Evolutionary conservation across 169 alveolate genomes (phyloP), one percentile per base, ranked within the genome.

Genomic region (Plasmodium inui): DNA sequence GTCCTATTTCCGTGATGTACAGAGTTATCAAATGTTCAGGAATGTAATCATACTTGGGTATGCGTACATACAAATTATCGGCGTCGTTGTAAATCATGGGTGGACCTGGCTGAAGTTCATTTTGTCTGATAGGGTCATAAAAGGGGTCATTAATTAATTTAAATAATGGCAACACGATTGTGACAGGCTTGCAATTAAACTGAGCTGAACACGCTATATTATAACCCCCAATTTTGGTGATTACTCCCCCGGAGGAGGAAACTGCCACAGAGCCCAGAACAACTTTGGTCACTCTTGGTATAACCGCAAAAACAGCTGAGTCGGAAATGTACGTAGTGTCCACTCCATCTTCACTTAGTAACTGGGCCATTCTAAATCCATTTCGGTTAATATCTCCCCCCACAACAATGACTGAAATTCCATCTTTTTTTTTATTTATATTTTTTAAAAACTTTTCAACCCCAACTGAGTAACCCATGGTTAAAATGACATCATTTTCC

Each of bases 401-500:
- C 14, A 88, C 94, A 55, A 88, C 94, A 53, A 88, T 88, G 17
- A 88, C 88, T 17, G 94, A 88, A 34, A 88, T 88, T 78, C 94
- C 94, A 57, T 88, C 94, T 88, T 88, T 88, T 78, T 88, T 88
- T 88, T 88, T 88, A 80, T 88, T 88, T 34, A 88, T 41, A 34
- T 53, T 79, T 88, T 88, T 88, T 88, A 88, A 53, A 78, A 88
- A 88, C 70, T 79, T 88, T 30, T 88, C 94, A 7, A 88, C 94
- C 7, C 94, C 94, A 32, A 53, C 74, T 32, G 94, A 88, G 81
- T 88, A 88, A 6, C 94, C 94, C 72, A 78, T 57, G 4, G 94
- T 88, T 79, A 88, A 88, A 78, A 88, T 88, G 1, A 88, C 94
- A 88, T 88, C 94, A 88, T 88, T 88, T 74, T 88, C 94, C 88